phyloP scores from a whole-genome alignment of 768 basidiomycete genomes.

The Termitomyces sp. region DNA sequence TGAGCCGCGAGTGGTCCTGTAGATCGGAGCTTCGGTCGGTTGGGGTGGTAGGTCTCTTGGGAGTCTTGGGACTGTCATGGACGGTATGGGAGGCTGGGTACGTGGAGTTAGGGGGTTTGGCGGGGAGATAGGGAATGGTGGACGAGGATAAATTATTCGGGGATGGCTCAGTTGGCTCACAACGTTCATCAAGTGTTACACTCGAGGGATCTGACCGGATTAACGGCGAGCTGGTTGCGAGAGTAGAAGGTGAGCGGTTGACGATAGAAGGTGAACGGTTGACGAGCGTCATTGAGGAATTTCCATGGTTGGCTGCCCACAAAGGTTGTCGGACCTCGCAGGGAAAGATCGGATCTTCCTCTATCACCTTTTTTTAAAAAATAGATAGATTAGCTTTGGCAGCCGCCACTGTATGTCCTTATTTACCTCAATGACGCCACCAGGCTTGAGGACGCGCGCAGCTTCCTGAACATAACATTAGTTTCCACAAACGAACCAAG shows the following conservation, averaged over 20 bases:
- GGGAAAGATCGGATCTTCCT: slow-evolving; percentile 74
- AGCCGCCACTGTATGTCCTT: not conserved
- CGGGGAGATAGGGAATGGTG: not conserved
- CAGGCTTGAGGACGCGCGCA: slow-evolving; percentile 58
- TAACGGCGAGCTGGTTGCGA: slow-evolving; percentile 20
- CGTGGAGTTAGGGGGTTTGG: not conserved
- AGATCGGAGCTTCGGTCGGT: slow-evolving; percentile 30
- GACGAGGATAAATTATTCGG: not conserved
- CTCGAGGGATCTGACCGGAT: slow-evolving; percentile 19
- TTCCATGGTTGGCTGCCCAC: not conserved
- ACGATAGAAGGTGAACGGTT: slow-evolving; percentile 18
- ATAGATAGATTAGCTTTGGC: not conserved
- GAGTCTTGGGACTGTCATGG: not conserved
- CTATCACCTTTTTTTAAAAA: slow-evolving; percentile 64
- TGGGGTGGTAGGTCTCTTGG: slow-evolving; percentile 12
- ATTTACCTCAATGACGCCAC: slow-evolving; percentile 61
- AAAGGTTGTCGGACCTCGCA: slow-evolving; percentile 26
- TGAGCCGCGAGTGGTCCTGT: slow-evolving; percentile 60
- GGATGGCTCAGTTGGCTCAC: slow-evolving; percentile 6
- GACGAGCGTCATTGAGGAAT: slow-evolving; percentile 16
- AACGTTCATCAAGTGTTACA: slow-evolving; percentile 13
- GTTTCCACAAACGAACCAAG: slow-evolving; percentile 9
- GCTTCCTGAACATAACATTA: slow-evolving; percentile 46
- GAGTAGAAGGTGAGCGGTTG: slow-evolving; percentile 11
- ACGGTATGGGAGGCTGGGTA: not conserved